A percentile compares a stretch with the other conserved stretches of the same genome.
Evolutionary conservation across 2,329 filamentous ascomycete genomes (phyloP).

Genomic region (Aschersonia sp.): DNA sequence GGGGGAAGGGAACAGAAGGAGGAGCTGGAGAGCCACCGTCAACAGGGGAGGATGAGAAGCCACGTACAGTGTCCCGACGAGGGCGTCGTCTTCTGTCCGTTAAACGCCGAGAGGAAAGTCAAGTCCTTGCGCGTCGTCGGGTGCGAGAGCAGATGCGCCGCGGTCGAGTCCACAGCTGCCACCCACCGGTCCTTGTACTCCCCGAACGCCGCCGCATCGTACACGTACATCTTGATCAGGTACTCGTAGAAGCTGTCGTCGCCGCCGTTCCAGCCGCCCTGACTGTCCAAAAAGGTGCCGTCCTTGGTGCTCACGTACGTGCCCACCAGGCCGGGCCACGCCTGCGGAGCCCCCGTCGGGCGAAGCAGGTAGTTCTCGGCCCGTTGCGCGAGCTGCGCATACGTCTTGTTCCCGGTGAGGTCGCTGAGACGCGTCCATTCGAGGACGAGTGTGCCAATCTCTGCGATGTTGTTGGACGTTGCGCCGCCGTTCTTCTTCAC

Average conservation of each 20-base stretch:
- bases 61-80: constrained; percentile 33
- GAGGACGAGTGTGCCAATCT: constrained; percentile 61
- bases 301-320: constrained; percentile 47
- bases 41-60: constrained; percentile 8
- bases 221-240: constrained; percentile 81
- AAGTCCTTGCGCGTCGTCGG: constrained; percentile 52
- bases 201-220: constrained; percentile 50
- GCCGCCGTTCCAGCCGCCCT: constrained; percentile 64
- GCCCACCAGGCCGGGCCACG: constrained; percentile 66
- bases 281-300: constrained; percentile 51
- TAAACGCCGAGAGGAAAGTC: constrained; percentile 52
- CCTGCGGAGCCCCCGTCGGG: constrained; percentile 44
- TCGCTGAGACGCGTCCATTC: constrained; percentile 78
- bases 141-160: constrained; percentile 54
- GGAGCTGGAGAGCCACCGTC: constrained; percentile 13
- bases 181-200: constrained; percentile 63
- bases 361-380: constrained; percentile 56
- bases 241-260: constrained; percentile 81
- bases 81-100: constrained; percentile 27
- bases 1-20: neutral
- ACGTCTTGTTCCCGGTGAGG: constrained; percentile 51
- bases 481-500: constrained; percentile 31
- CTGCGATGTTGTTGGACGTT: constrained; percentile 56
- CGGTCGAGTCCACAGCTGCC: constrained; percentile 59
- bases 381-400: constrained; percentile 49